Evolutionary conservation across 2,329 filamentous ascomycete species (phyloP).

Genomic region (Pseudocercospora pini-densiflorae): DNA sequence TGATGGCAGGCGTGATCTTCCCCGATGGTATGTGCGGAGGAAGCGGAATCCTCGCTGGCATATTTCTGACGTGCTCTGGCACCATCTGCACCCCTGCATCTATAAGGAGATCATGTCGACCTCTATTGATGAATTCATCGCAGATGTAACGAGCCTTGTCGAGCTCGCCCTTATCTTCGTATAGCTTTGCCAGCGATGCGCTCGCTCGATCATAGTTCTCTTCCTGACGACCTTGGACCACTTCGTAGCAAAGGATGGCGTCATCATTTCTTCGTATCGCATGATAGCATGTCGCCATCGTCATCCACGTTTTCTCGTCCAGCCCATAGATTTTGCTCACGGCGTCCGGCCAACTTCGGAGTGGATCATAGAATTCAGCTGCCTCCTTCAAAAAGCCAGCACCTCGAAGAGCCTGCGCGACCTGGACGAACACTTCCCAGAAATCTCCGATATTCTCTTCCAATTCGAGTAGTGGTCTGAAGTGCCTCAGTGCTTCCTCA

Average conservation of each 20-base stretch:
- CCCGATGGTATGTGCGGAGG: constrained; percentile 1
- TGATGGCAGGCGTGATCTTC: constrained; percentile 1
- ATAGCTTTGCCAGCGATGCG: constrained; percentile 72
- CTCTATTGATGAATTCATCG: constrained; percentile 72
- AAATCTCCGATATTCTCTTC: constrained; percentile 68
- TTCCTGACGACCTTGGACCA: constrained; percentile 57
- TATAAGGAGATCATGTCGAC: constrained; percentile 37
- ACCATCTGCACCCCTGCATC: constrained; percentile 30
- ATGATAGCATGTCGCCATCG: constrained; percentile 71
- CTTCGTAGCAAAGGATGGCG: constrained; percentile 78
- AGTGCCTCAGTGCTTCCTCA: constrained; percentile 66
- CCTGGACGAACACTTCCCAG: constrained; percentile 78
- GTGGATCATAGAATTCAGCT: constrained; percentile 61
- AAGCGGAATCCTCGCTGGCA: constrained; percentile 1
- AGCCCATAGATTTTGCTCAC: constrained; percentile 32
- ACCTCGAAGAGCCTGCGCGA: constrained; percentile 62
- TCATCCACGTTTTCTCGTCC: constrained; percentile 56
- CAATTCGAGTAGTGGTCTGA: constrained; percentile 67
- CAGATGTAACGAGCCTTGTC: constrained; percentile 79
- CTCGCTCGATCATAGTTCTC: constrained; percentile 25
- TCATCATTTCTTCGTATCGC: constrained; percentile 65
- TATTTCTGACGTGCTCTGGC: constrained; percentile 19
- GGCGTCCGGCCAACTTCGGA: constrained; percentile 48
- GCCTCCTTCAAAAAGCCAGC: constrained; percentile 59
- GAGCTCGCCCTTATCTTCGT: constrained; percentile 70